phyloP scores from a whole-genome alignment of 2,329 filamentous ascomycete genomes.

The Coniella lustricola region DNA sequence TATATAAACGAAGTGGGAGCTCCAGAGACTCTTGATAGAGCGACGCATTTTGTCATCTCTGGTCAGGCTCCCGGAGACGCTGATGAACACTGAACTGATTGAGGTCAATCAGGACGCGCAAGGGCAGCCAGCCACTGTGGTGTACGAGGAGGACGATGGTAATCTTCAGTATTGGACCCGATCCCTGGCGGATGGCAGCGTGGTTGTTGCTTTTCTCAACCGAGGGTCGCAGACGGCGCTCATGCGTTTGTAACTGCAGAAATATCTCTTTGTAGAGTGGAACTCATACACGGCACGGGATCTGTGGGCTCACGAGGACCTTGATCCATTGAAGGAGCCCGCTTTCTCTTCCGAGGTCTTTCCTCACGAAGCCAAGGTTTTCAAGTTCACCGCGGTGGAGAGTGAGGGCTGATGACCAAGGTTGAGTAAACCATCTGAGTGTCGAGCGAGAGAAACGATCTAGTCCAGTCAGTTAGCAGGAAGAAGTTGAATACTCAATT shows the following conservation, averaged over 20 bases:
- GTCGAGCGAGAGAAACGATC: too few relatives aligned
- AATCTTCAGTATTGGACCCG: constrained; percentile 9
- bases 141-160: constrained; percentile 1
- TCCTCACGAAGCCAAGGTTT: constrained; percentile 11
- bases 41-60: constrained; percentile 1
- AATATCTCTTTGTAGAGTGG: constrained; percentile 9
- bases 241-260: constrained; percentile 6
- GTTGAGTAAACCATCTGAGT: too few relatives aligned
- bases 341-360: constrained; percentile 10
- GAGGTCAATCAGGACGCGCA: constrained; percentile 8
- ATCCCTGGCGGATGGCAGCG: constrained; percentile 3
- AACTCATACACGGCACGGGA: constrained; percentile 8
- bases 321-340: constrained; percentile 2
- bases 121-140: constrained; percentile 1
- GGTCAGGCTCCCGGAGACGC: constrained; percentile 5
- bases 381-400: constrained; percentile 1
- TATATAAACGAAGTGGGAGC: too few relatives aligned
- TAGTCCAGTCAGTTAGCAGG: too few relatives aligned
- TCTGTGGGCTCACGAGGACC: constrained; percentile 8
- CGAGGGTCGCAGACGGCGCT: background rate
- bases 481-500: too few relatives aligned
- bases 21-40: constrained; percentile 1
- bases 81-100: constrained; percentile 11
- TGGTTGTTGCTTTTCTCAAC: constrained; percentile 8
- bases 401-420: background rate